Conservation (phyloP, 1,284 basidiomycete species). For the Pseudozyma hubeiensis region DNA sequence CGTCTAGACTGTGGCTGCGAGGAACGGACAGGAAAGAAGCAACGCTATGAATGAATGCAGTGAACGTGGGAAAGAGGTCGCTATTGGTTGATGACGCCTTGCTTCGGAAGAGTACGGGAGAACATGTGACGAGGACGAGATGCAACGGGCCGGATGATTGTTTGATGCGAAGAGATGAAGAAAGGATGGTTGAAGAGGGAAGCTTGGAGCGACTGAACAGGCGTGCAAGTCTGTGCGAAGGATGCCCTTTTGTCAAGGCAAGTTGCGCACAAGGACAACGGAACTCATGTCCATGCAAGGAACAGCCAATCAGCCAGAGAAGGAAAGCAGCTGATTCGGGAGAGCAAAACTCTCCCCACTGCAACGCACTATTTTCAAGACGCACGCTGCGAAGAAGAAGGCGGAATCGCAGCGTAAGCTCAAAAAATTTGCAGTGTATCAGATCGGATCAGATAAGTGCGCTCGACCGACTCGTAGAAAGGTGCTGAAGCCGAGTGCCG, state of each 20-base stretch:
- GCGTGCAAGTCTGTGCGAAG: too few relatives aligned
- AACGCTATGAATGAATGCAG: background rate
- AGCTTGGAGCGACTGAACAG: too few relatives aligned
- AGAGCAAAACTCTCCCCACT: too few relatives aligned
- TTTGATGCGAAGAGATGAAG: background rate
- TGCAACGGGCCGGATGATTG: background rate
- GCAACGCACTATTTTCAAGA: too few relatives aligned
- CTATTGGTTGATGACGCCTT: background rate
- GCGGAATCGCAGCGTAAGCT: background rate
- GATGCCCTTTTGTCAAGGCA: too few relatives aligned
- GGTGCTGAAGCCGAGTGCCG: background rate
- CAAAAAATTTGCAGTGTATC: background rate
- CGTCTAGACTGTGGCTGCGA: background rate
- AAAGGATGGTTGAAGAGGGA: background rate
- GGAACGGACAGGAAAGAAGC: background rate
- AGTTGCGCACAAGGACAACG: too few relatives aligned
- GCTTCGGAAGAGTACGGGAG: slow-evolving; percentile 15
- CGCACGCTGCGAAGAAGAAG: background rate
- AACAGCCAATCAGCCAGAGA: too few relatives aligned
- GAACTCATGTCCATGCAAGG: too few relatives aligned
- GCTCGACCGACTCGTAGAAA: background rate
- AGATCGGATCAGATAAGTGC: slow-evolving; percentile 4
- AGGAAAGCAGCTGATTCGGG: too few relatives aligned
- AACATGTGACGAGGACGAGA: background rate
- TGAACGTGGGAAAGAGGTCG: background rate